Base-by-base conservation (phyloP, 208 protist species). In the Acanthamoeba lenticulata region DNA sequence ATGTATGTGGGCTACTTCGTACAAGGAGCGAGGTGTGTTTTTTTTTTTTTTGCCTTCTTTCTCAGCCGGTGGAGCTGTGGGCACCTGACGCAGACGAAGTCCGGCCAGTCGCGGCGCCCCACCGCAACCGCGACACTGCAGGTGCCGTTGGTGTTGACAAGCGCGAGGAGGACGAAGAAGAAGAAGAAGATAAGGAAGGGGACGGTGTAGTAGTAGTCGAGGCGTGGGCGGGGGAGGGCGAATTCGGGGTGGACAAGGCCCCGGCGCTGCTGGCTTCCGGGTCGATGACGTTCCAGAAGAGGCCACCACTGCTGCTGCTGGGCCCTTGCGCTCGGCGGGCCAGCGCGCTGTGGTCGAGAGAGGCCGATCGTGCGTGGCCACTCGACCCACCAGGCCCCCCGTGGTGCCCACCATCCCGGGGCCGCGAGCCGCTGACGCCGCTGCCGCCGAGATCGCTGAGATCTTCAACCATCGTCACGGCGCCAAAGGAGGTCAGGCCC, bases 271-370 rank as follows among this genome's bases (percentile, higher is more conserved):
- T 13, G 62, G 62, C 29, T 38, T 32, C 13, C 24, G 40, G 17
- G 72, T 83, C 72, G 9, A 83, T 74, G 40, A 29, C 40, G 72
- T 83, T 83, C 72, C 72, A 83, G 72, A 83, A 83, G 38, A 36
- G 7, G 38, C 40, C 34, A 2, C 40, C 21, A 38, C 72, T 38
- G 65, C 52, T 49, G 45, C 45, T 49, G 45, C 45, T 49, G 45
- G 9, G 9, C 9, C 45, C 45, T 15, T 19, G 45, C 45, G 9
- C 62, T 36, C 62, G 62, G 6, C 29, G 62, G 2, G 72, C 34
- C 6, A 83, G 7, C 1, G 72, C 72, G 34, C 40, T 83, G 13
- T 83, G 72, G 42, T 83, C 72, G 42, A 83, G 72, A 11, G 72
- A 83, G 9, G 49, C 72, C 1, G 72, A 83, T 7, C 72, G 72